Base-by-base conservation (phyloP, 164 flowering plant species). In the Sedum album region DNA sequence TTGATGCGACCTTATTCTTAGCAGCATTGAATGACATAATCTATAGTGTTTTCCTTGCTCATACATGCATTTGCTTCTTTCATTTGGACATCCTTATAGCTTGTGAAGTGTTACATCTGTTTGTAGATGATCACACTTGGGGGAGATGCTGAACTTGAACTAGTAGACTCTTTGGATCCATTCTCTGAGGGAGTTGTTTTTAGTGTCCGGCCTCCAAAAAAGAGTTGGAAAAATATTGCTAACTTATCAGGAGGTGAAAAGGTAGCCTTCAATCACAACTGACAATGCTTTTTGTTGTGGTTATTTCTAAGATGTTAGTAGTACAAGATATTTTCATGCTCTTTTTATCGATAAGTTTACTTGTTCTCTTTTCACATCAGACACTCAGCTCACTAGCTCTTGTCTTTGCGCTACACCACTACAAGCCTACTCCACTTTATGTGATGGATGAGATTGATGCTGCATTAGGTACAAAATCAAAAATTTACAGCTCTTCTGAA, bases 381-480 rank as follows among this genome's bases (percentile, higher is more conserved):
- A 95, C 98, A n/a, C 90, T 95, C 35, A 95, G 99, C 76, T 95
- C 99, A 21, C 69, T 95, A 60, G 99, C 99, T 68, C 90, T 95
- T 55, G 94, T 95, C 61, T 95, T 95, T 74, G 99, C 99, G 8
- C 91, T 95, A 55, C 99, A 95, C 73, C 99, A 95, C 75, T 95
- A 95, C 89, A 95, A 92, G 73, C 98, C 99, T 9, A 95, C 99
- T 30, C 97, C 99, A 25, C 97, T 95, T 17, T 95, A 95, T 75
- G 99, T 95, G 6, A 95, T 95, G 99, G 99, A 95, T 68, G 99
- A 95, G 78, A 95, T 92, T 36, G 99, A 95, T 80, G 99, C 99
- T 76, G 99, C 99, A 70, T 74, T 95, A 23, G 99, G 99, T 95
- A 88, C 31, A 38, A 65, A 9, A 8, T 6, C 25, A 25, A 20